Evolutionary conservation across 2,329 filamentous ascomycete genomes (phyloP).

Genomic region (Colletotrichum australisinense): DNA sequence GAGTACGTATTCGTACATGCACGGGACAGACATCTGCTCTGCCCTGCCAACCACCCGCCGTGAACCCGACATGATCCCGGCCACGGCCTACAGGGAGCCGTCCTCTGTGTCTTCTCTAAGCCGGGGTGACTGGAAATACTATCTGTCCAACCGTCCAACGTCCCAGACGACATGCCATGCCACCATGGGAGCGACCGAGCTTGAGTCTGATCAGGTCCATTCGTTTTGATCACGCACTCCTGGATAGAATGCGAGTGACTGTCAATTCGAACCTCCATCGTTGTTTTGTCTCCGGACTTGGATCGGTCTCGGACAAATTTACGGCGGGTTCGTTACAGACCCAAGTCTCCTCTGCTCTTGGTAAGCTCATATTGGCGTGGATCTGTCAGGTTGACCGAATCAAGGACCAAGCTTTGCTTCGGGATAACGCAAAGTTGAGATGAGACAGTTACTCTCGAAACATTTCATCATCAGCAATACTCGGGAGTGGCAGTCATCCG

Average conservation of each 20-base stretch:
- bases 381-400: neutral
- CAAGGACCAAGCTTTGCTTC: neutral
- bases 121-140: neutral
- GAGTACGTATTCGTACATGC: neutral
- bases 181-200: constrained; percentile 13
- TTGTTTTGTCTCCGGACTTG: neutral
- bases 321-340: neutral
- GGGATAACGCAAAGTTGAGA: neutral
- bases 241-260: neutral
- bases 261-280: neutral
- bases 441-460: neutral
- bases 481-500: neutral
- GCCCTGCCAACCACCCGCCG: neutral
- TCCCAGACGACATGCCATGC: constrained; percentile 2
- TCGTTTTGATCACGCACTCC: neutral
- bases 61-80: constrained; percentile 2
- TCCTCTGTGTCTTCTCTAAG: neutral
- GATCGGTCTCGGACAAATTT: neutral
- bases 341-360: neutral
- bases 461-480: neutral
- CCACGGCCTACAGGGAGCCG: neutral
- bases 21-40: neutral
- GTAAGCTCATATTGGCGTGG: neutral
- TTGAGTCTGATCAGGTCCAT: constrained; percentile 9
- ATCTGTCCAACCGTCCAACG: neutral